phyloP scores from a whole-genome alignment of 2,329 filamentous ascomycete species.

The Ascochyta lentis region DNA sequence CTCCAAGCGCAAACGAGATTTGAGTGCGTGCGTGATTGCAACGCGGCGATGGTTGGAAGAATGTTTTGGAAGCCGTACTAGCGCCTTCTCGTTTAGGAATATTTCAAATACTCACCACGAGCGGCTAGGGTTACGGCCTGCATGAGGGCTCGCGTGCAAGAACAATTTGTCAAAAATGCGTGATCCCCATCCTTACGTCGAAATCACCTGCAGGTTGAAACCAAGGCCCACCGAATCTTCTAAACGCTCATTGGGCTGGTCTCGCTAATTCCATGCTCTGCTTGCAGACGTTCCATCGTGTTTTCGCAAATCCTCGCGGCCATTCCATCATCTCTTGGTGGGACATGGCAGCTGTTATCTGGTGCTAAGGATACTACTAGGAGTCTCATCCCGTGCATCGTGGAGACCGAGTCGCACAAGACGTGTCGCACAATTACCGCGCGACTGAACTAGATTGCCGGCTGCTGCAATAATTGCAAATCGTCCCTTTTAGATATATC shows the following conservation, averaged over 20 bases:
- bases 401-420: neutral
- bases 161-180: slow-evolving; percentile 30
- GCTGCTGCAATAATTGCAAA: slow-evolving; percentile 26
- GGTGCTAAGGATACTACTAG: neutral
- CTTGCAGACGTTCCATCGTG: neutral
- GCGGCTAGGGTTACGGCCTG: slow-evolving; percentile 5
- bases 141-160: slow-evolving; percentile 6
- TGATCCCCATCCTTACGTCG: slow-evolving; percentile 4
- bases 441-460: slow-evolving; percentile 4
- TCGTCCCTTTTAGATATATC: slow-evolving; percentile 23
- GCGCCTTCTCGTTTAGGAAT: slow-evolving; percentile 23
- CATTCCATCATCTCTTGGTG: neutral
- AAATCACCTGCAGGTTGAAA: slow-evolving; percentile 6
- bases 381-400: neutral
- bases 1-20: slow-evolving; percentile 16
- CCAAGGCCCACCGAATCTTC: neutral
- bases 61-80: slow-evolving; percentile 27
- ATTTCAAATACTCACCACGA: slow-evolving; percentile 41
- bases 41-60: slow-evolving; percentile 6
- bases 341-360: neutral
- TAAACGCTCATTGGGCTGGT: slow-evolving; percentile 18
- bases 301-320: neutral
- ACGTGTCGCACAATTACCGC: slow-evolving; percentile 9
- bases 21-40: slow-evolving; percentile 7
- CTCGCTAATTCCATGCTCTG: slow-evolving; percentile 1